These are phyloP conservation scores for Arabidopsis lyrata DNA, from an alignment of 441 rosid genomes.

Conservation along the genomic window DNA sequence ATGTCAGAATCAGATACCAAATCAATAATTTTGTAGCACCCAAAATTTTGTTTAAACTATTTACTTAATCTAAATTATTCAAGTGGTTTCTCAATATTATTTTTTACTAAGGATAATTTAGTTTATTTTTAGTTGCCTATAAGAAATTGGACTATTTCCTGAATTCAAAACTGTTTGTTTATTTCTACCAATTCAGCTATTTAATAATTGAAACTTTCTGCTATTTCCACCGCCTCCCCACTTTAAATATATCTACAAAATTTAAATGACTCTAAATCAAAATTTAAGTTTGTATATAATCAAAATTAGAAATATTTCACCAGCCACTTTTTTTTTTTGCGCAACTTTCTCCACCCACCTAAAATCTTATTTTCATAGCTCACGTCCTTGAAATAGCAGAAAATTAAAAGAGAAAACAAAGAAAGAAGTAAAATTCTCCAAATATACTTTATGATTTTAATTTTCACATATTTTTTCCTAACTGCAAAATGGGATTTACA, in stretches of 20 bases:
- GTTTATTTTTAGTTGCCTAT: neutral
- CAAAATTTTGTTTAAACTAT: constrained; percentile 1
- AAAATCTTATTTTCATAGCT: constrained; percentile 13
- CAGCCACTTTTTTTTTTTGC: too few species aligned
- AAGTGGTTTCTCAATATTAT: constrained; percentile 17
- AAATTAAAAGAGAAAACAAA: constrained; percentile 25
- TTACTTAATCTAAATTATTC: constrained; percentile 1
- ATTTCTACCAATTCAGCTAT: neutral
- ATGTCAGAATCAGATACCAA: constrained; percentile 36
- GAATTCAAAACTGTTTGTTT: neutral
- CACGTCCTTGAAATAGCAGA: constrained; percentile 34
- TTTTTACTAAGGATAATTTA: neutral
- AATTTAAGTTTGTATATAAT: neutral
- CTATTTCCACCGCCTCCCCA: neutral
- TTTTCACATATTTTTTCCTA: constrained; percentile 37
- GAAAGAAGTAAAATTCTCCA: constrained; percentile 40
- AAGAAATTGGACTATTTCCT: neutral
- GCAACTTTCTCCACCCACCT: neutral
- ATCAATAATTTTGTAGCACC: constrained; percentile 28
- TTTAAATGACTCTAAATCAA: neutral
- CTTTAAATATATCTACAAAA: neutral
- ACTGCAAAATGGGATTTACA: constrained; percentile 59
- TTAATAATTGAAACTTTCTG: neutral
- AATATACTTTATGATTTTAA: constrained; percentile 30
- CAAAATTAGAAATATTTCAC: neutral